Conservation (phyloP, 352 stramenopile genomes). For the Phytophthora agathidicida region DNA sequence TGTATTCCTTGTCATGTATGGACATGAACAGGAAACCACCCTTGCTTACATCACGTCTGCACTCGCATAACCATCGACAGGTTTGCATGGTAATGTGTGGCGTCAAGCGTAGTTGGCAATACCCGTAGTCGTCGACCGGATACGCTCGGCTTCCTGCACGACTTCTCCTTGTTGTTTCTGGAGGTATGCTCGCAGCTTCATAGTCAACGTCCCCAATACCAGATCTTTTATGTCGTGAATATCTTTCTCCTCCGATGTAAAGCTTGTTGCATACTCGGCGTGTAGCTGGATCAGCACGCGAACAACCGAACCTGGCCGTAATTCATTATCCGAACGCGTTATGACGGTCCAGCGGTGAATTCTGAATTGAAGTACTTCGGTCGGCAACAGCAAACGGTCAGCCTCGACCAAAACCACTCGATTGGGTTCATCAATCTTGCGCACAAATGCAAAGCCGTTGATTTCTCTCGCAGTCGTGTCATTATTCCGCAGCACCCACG, state of each 20-base stretch:
- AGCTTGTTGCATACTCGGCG: neutral
- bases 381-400: conserved; percentile 17
- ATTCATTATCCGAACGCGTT: neutral
- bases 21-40: too few species aligned
- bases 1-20: too few species aligned
- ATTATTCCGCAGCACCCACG: conserved; percentile 11
- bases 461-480: conserved; percentile 1
- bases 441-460: conserved; percentile 27
- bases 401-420: conserved; percentile 25
- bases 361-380: conserved; percentile 19
- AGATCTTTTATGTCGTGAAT: conserved; percentile 2
- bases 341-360: conserved; percentile 29
- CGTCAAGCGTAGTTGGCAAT: too few species aligned
- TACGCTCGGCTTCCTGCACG: neutral
- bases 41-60: too few species aligned
- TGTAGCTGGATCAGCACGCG: conserved; percentile 14
- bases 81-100: too few species aligned
- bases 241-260: neutral
- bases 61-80: too few species aligned
- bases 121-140: neutral
- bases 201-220: conserved; percentile 9
- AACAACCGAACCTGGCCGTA: conserved; percentile 2
- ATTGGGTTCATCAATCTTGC: conserved; percentile 37
- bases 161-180: conserved; percentile 6
- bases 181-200: conserved; percentile 1